Evolutionary conservation across 495 filamentous ascomycete genomes (phyloP).

Genomic region (Darksidea phi): DNA sequence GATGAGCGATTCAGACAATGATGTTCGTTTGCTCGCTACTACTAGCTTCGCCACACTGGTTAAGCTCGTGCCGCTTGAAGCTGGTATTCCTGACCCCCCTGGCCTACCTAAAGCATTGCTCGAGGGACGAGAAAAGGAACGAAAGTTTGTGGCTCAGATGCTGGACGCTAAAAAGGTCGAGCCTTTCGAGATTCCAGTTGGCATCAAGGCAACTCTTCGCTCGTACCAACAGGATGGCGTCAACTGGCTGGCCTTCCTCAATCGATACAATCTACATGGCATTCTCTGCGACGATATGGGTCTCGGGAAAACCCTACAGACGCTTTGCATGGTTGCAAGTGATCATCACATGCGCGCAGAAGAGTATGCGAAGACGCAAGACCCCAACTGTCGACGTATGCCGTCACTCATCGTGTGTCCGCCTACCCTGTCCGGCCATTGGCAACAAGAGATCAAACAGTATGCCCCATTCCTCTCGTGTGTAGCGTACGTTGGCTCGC

Average conservation of each 20-base stretch:
- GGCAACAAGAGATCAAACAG: slow-evolving; percentile 93
- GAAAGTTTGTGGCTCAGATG: slow-evolving; percentile 95
- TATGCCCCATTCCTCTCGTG: slow-evolving; percentile 92
- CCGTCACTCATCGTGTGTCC: slow-evolving; percentile 95
- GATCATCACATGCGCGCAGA: slow-evolving; percentile 92
- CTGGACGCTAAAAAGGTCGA: slow-evolving; percentile 95
- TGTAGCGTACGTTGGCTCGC: slow-evolving; percentile 86
- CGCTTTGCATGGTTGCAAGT: slow-evolving; percentile 94
- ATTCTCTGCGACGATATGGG: slow-evolving; percentile 99
- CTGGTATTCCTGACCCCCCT: slow-evolving; percentile 93
- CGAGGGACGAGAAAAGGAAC: slow-evolving; percentile 83
- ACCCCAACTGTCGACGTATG: slow-evolving; percentile 71
- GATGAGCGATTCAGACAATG: slow-evolving; percentile 99
- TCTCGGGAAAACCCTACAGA: slow-evolving; percentile 95
- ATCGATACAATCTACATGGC: slow-evolving; percentile 94
- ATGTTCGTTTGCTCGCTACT: slow-evolving; percentile 89
- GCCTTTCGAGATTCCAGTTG: slow-evolving; percentile 85
- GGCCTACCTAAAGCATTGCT: slow-evolving; percentile 86
- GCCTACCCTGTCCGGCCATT: slow-evolving; percentile 95
- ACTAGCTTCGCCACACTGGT: slow-evolving; percentile 96
- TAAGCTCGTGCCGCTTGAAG: slow-evolving; percentile 97
- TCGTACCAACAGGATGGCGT: slow-evolving; percentile 98
- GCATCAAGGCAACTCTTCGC: slow-evolving; percentile 92
- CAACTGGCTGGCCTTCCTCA: slow-evolving; percentile 98
- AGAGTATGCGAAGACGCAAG: slow-evolving; percentile 76